These are phyloP conservation scores for Solanum sejunctum DNA, from an alignment of 257 asterid genomes.

Conservation along the genomic window DNA sequence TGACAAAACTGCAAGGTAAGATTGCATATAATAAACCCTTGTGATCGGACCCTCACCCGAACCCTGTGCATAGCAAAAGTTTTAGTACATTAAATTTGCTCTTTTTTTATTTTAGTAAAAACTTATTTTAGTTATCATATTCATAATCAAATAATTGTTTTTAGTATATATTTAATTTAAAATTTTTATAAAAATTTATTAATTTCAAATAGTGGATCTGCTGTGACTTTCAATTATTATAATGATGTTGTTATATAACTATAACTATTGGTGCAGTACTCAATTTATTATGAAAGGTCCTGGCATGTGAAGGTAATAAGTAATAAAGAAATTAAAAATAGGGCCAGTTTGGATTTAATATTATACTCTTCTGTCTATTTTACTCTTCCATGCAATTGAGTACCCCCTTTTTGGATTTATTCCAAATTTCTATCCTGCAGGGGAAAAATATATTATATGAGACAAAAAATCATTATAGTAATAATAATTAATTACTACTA, in stretches of 20 bases:
- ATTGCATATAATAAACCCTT: no score
- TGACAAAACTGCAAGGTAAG: no score
- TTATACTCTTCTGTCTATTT: neutral
- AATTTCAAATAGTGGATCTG: neutral
- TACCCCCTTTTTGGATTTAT: neutral
- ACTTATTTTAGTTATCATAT: neutral
- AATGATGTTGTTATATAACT: neutral
- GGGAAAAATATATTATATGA: neutral
- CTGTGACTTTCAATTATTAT: neutral
- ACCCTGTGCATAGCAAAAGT: no score
- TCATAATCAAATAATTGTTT: neutral
- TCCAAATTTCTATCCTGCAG: neutral
- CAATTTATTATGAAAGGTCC: neutral
- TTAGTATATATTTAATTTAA: neutral
- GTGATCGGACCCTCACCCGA: no score
- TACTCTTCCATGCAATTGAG: conserved; percentile 4
- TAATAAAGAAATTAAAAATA: neutral
- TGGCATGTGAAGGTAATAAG: neutral
- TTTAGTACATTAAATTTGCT: no score
- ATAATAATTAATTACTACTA: neutral
- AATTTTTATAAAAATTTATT: neutral
- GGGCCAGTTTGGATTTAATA: neutral
- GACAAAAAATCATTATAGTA: neutral
- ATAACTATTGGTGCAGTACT: neutral
- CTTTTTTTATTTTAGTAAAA: neutral